Evolutionary conservation across 352 stramenopile species (phyloP).

Genomic region (Globisporangium rhizosaccharum): DNA sequence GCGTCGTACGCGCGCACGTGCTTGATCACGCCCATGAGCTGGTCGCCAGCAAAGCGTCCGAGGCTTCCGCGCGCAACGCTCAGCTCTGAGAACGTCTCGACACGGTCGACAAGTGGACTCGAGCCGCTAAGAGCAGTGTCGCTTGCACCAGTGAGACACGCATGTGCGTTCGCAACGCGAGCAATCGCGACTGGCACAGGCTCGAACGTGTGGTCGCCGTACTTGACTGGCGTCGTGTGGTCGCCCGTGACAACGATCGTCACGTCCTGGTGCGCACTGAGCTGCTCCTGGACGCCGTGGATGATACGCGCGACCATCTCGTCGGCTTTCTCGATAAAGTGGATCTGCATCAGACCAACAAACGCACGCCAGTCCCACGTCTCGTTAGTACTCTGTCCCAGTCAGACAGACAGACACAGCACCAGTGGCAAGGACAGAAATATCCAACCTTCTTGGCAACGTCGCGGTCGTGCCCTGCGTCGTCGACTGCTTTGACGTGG

Average conservation of each 20-base stretch:
- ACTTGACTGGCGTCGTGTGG: slow-evolving; percentile 83
- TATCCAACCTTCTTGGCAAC: slow-evolving; percentile 62
- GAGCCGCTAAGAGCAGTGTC: background rate
- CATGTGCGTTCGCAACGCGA: slow-evolving; percentile 30
- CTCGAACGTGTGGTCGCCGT: slow-evolving; percentile 86
- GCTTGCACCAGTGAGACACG: slow-evolving; percentile 13
- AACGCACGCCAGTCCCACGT: background rate
- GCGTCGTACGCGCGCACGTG: slow-evolving; percentile 7
- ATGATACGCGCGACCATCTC: slow-evolving; percentile 72
- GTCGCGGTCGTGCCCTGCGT: slow-evolving; percentile 82
- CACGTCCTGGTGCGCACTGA: slow-evolving; percentile 37
- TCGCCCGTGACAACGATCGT: slow-evolving; percentile 85
- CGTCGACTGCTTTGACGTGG: slow-evolving; percentile 84
- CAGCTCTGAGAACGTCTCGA: slow-evolving; percentile 63
- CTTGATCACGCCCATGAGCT: slow-evolving; percentile 84
- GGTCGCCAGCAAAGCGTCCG: slow-evolving; percentile 77
- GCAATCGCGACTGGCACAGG: slow-evolving; percentile 79
- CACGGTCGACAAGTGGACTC: slow-evolving; percentile 39
- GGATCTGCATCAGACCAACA: slow-evolving; percentile 20
- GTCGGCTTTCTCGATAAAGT: slow-evolving; percentile 82
- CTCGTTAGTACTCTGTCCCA: too few relatives aligned
- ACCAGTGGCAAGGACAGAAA: background rate
- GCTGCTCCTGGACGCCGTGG: slow-evolving; percentile 37
- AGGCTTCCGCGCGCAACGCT: slow-evolving; percentile 60
- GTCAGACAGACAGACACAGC: too few relatives aligned